These are phyloP conservation scores for Lithospermum erythrorhizon DNA, from an alignment of 257 asterid genomes.

Conservation along the genomic window DNA sequence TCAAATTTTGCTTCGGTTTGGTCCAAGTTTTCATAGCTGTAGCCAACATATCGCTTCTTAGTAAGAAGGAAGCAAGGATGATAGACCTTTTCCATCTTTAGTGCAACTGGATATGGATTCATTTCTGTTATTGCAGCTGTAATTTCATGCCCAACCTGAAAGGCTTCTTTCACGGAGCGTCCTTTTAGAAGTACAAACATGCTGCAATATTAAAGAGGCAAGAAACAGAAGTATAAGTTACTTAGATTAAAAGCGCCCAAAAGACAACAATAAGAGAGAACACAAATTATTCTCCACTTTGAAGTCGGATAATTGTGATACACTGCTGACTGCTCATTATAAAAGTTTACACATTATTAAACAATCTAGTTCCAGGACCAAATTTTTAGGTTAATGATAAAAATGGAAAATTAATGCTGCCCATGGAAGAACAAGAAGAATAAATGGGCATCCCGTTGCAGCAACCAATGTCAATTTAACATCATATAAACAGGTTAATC, in stretches of 20 bases:
- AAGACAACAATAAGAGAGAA: background rate
- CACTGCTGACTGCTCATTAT: too few relatives aligned
- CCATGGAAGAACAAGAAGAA: background rate
- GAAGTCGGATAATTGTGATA: too few relatives aligned
- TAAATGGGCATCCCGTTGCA: background rate
- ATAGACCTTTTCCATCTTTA: conserved; percentile 95
- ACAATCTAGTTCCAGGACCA: too few relatives aligned
- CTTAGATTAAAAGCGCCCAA: background rate
- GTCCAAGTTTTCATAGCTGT: conserved; percentile 76
- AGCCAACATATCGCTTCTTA: conserved; percentile 93
- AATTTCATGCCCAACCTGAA: conserved; percentile 71
- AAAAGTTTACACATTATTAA: too few relatives aligned
- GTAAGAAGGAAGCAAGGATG: conserved; percentile 92
- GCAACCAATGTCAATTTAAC: background rate
- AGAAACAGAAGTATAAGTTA: background rate
- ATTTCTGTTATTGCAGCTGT: conserved; percentile 71
- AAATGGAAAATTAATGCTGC: background rate
- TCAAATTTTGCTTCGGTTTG: conserved; percentile 75
- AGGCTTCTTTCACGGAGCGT: conserved; percentile 70
- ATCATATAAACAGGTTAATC: background rate
- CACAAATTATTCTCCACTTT: background rate
- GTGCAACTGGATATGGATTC: conserved; percentile 72
- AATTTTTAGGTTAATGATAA: background rate
- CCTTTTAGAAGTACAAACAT: conserved; percentile 95
- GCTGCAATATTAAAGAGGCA: conserved; percentile 38